Base-by-base conservation (phyloP, 164 flowering plant species). In the Cinnamomum chago region DNA sequence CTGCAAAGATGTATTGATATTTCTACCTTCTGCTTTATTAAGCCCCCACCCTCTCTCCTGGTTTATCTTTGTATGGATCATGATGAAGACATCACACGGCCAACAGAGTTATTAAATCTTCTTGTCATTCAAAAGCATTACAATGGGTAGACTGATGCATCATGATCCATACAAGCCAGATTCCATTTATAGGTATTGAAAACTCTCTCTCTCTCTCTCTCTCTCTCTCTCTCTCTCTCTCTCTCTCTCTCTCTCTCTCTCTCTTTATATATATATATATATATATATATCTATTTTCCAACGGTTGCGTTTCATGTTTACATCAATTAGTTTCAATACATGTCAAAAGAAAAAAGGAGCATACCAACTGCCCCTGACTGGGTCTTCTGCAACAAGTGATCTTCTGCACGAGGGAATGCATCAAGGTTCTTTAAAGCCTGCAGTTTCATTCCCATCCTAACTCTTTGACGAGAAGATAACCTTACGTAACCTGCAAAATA, bases 341-440 rank as follows among this genome's bases (percentile, higher is more conserved):
- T 5, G 11, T 40, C 47, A 40, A 9, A 40, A 40, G 47, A 40
- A 40, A 40, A 33, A 68, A 2, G 22, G 10, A 10, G 51, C 74
- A 62, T 88, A 95, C 98, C 99, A 58, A 93, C 78, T 18, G 98
- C 99, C 23, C 99, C 99, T 58, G 97, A 87, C 79, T 86, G 90
- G 2, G 99, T 95, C 76, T 93, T 90, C 85, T 92, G 91, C 85
- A 93, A 71, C 85, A 95, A 82, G 75, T 95, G 99, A 35, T 93
- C 99, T 76, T 95, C 99, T 0, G 99, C 92, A 23, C 98, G 97
- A 78, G 99, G 98, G 84, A 95, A 95, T 7, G 99, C 99, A 85
- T 95, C 97, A 0, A 95, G 72, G 77, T 83, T 86, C 83, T 85
- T 92, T 33, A 95, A 68, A 47, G 89, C 88, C 82, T 95, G 97